phyloP scores from a whole-genome alignment of 176 grass and related monocot genomes.

The Juncus inflexus region DNA sequence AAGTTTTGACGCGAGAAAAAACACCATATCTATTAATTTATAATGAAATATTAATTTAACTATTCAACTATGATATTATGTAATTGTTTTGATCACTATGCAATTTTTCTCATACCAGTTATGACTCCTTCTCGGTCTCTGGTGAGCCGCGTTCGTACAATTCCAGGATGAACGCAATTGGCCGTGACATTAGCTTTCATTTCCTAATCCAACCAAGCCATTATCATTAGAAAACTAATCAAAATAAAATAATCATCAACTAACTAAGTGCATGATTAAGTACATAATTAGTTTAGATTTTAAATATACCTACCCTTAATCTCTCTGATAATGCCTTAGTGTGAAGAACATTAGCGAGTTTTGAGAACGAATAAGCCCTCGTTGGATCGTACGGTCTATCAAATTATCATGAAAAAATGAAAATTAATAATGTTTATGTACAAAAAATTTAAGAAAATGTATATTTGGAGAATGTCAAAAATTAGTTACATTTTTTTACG shows the following conservation, averaged over 20 bases:
- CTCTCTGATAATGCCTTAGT: constrained; percentile 53
- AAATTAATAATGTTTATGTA: constrained; percentile 21
- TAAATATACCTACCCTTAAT: constrained; percentile 35
- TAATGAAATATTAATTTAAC: constrained; percentile 13
- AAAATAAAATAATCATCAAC: constrained; percentile 10
- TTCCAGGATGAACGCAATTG: constrained; percentile 95
- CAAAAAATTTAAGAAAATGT: background rate
- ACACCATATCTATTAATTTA: constrained; percentile 53
- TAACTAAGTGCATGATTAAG: constrained; percentile 25
- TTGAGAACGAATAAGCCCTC: constrained; percentile 80
- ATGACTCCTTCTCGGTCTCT: constrained; percentile 77
- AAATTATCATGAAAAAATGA: constrained; percentile 1
- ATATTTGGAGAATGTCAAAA: constrained; percentile 1
- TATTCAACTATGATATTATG: constrained; percentile 8
- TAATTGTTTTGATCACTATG: background rate
- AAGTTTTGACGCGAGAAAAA: constrained; percentile 85
- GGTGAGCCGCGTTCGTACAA: constrained; percentile 88
- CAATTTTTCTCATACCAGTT: constrained; percentile 42
- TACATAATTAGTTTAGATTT: constrained; percentile 1
- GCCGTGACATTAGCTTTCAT: constrained; percentile 73
- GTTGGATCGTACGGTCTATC: constrained; percentile 83
- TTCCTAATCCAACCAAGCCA: constrained; percentile 34
- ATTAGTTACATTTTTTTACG: constrained; percentile 54
- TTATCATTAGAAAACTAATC: constrained; percentile 14
- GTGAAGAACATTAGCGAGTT: constrained; percentile 94